Evolutionary conservation across 768 basidiomycete genomes (phyloP).

Genomic region (Pleurotus ostreatus): DNA sequence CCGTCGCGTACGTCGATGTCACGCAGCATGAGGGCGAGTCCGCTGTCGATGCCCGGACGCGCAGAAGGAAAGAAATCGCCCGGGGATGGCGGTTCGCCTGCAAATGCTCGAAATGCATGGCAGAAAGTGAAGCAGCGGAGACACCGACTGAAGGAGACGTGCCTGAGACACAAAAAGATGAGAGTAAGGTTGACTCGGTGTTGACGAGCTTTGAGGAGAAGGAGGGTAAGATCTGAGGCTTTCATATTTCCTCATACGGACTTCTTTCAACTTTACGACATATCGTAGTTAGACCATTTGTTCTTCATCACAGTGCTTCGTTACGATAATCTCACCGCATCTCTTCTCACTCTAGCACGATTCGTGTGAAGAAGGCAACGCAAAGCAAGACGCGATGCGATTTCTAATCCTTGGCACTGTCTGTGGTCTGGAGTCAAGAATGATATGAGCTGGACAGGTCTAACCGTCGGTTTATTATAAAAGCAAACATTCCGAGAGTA

Average conservation of each 20-base stretch:
- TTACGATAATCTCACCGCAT: no score
- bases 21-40: slow-evolving; percentile 51
- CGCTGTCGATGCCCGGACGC: slow-evolving; percentile 49
- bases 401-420: no score
- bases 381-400: no score
- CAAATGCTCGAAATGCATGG: slow-evolving; percentile 57
- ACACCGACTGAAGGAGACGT: slow-evolving; percentile 24
- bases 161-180: slow-evolving; percentile 36
- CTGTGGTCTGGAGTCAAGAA: no score
- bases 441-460: no score
- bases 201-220: slow-evolving; percentile 22
- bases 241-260: neutral
- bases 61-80: slow-evolving; percentile 69
- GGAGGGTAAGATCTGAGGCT: slow-evolving; percentile 7
- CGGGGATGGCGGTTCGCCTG: slow-evolving; percentile 84
- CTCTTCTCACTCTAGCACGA: no score
- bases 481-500: no score
- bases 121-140: slow-evolving; percentile 40
- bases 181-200: slow-evolving; percentile 41
- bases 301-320: no score
- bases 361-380: no score
- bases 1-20: slow-evolving; percentile 74
- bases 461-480: no score
- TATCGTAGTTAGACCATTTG: no score
- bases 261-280: neutral